Evolutionary conservation across 1,284 basidiomycete species (phyloP).

Genomic region (Mycena citricolor): DNA sequence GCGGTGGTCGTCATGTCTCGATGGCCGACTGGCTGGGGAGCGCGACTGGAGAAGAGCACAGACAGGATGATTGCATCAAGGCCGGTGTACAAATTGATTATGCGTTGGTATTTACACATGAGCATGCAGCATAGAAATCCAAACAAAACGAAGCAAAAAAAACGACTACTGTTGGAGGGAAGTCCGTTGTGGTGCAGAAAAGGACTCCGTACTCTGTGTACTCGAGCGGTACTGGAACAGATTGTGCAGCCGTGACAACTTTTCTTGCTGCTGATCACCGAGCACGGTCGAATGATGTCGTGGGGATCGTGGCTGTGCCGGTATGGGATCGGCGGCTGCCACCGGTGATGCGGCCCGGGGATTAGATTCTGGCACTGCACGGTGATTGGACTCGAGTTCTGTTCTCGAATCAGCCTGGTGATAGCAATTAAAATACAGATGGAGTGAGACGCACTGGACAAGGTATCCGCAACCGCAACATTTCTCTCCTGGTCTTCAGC

Average conservation of each 20-base stretch:
- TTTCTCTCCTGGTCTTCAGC: constrained; percentile 82
- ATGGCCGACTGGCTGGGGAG: not conserved
- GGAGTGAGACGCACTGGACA: constrained; percentile 60
- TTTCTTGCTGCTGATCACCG: constrained; percentile 53
- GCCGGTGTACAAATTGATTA: no score
- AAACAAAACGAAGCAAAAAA: no score
- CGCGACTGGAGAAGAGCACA: no score
- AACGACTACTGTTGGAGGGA: constrained; percentile 24
- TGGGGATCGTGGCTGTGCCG: constrained; percentile 27
- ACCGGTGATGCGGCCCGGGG: constrained; percentile 31
- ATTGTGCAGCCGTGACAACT: constrained; percentile 71
- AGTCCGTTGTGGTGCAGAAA: constrained; percentile 33
- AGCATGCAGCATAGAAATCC: no score
- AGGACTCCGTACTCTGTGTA: constrained; percentile 61
- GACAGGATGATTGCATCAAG: no score
- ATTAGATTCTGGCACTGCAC: constrained; percentile 24
- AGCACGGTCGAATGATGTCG: constrained; percentile 31
- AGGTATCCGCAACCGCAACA: constrained; percentile 72
- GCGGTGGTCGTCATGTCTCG: no score
- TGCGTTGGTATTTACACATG: no score
- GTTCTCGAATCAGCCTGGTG: constrained; percentile 14
- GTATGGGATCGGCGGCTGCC: constrained; percentile 30
- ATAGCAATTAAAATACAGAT: constrained; percentile 2
- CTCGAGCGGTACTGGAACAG: constrained; percentile 81
- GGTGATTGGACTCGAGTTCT: constrained; percentile 68